Base-by-base conservation (phyloP, 2,329 filamentous ascomycete genomes). In the Fusarium oxysporum region DNA sequence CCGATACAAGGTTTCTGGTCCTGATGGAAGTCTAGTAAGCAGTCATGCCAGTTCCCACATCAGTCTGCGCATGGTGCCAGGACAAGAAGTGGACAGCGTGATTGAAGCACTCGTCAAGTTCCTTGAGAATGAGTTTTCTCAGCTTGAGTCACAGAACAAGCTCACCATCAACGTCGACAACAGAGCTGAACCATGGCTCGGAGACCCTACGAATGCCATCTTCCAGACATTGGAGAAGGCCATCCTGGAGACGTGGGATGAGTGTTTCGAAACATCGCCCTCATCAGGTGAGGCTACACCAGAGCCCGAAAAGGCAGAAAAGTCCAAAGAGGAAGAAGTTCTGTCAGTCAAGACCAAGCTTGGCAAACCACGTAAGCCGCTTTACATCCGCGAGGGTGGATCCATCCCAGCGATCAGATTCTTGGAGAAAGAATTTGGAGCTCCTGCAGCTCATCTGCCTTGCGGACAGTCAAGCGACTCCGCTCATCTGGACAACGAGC, bases 321-420 rank as follows among this genome's bases (percentile, higher is more conserved):
- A 58, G 32, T 6, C 63, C 4, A 55, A 76, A n/a, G 51, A 54
- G 11, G 57, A 79, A 60, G 65, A 71, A 56, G 69, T 75, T 51
- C 43, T 68, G 14, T 57, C 69, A 4, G 59, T 77, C 12, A 75
- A 75, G 43, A 71, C 65, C 35, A 71, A 43, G 57, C 55, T 55
- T 63, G 71, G 73, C 54, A 82, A 81, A 41, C 81, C 84, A 8
- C 86, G 84, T 70, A 92, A 91, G 76, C 96, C 95, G 0, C 86
- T 99, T 7, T 98, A 97, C 80, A 99, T 99, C 75, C 90, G 96
- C 14, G 96, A 99, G 82, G 96, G 96, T 17, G 96, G 96, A 9
- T 97, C 93, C 0, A 99, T 99, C 75, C 96, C 96, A 0, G 94
- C 94, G 1, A 98, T 98, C 63, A 87, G 96, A 10, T 98, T 98